phyloP scores from a whole-genome alignment of 1,284 basidiomycete genomes.

The Testicularia cyperi region DNA sequence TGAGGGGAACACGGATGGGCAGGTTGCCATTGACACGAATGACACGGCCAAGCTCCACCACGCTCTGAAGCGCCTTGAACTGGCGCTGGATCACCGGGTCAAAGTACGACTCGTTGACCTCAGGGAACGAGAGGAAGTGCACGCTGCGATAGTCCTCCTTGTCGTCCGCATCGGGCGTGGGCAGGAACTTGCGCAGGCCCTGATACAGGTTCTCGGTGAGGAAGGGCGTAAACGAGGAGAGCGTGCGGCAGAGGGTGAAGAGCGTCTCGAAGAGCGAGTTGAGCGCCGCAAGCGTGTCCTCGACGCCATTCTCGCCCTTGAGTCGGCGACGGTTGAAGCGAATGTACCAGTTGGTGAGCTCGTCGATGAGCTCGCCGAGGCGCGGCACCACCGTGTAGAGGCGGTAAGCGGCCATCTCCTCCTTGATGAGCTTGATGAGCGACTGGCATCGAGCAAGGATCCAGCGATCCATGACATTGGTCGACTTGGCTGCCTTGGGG shows the following conservation, averaged over 20 bases:
- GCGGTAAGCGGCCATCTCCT: constrained; percentile 94
- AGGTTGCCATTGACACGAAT: constrained; percentile 85
- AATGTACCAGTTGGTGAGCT: constrained; percentile 99
- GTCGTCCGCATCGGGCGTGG: constrained; percentile 62
- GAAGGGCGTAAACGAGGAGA: constrained; percentile 99
- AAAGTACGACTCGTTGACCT: constrained; percentile 91
- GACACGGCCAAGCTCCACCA: constrained; percentile 88
- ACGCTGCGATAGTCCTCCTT: constrained; percentile 81
- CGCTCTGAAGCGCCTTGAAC: constrained; percentile 88
- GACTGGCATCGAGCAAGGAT: constrained; percentile 95
- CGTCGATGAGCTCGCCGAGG: constrained; percentile 86
- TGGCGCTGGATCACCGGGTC: constrained; percentile 93
- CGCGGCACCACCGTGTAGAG: constrained; percentile 98
- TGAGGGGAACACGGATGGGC: constrained; percentile 73
- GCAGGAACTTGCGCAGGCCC: constrained; percentile 77
- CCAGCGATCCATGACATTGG: constrained; percentile 98
- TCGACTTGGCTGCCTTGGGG: constrained; percentile 77
- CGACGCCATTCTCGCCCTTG: constrained; percentile 89
- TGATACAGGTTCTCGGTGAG: constrained; percentile 97
- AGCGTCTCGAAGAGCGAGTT: constrained; percentile 96
- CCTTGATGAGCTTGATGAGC: constrained; percentile 83
- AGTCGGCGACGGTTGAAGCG: constrained; percentile 94
- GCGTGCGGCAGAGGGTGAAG: constrained; percentile 88
- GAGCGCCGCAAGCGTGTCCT: constrained; percentile 84
- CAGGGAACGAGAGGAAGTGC: constrained; percentile 93